Evolutionary conservation across 202 grass and related monocot species (phyloP), one percentile per base, ranked within the genome.

Genomic region (Hordeum pubiflorum): DNA sequence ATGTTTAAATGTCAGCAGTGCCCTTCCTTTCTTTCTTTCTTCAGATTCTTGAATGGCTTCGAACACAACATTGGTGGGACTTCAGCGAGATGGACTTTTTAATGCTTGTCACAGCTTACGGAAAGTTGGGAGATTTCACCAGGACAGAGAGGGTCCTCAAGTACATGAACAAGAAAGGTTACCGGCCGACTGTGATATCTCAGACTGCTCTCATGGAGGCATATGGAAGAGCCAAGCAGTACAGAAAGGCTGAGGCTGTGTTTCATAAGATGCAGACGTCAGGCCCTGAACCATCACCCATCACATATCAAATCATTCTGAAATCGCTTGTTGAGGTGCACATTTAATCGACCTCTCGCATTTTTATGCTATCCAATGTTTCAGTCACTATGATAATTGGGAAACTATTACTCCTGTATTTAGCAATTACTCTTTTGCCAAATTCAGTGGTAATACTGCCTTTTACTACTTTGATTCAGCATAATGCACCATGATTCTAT

Each of bases 41-140:
- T 79, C 82, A 98, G 95, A 93, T 98, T 87, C 92, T 95, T 4
- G 88, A 98, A 88, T 98, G 92, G 95, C 90, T 98, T 60, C 89
- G 90, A 73, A 95, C 81, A 15, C 95, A 98, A 39, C 92, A 94
- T 64, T 98, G 92, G 95, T 98, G 95, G 95, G 86, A 85, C 75
- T 95, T 98, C 63, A 88, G 69, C 71, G 88, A 93, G 95, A 98
- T 93, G 92, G 92, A 93, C 76, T 91, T 86, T 86, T 86, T 98
- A 57, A 98, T 98, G 95, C 92, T 94, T 85, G 88, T 93, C 20
- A 95, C 95, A 0, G 92, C 92, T 84, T 94, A 93, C 72, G 92
- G 95, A 14, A 93, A 95, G 75, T 43, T 98, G 58, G 92, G 90
- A 18, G 85, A 94, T 83, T 98, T 91, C 72, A 91, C 78, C 59